These are phyloP conservation scores for Geranium rotundifolium DNA, from an alignment of 345 rosid species.

Conservation along the genomic window DNA sequence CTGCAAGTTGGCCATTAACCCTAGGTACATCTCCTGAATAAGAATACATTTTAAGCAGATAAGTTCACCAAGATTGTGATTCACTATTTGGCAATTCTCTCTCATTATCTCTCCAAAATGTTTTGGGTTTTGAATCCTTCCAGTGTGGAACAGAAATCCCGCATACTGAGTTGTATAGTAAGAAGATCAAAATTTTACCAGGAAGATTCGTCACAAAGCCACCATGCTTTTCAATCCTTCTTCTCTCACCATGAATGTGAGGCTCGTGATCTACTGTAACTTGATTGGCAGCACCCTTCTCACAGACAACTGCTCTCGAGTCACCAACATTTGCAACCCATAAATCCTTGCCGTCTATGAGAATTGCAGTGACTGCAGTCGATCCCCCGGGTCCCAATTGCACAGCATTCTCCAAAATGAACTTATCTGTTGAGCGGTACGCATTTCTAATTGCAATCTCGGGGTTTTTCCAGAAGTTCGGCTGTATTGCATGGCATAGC, in stretches of 20 bases:
- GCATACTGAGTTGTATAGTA: not conserved
- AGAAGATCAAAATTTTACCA: conserved; percentile 12
- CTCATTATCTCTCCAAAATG: no score
- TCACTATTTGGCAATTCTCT: not conserved
- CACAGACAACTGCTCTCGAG: conserved; percentile 49
- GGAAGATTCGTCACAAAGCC: conserved; percentile 49
- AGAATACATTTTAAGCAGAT: conserved; percentile 10
- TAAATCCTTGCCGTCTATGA: conserved; percentile 48
- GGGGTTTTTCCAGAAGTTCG: conserved; percentile 40
- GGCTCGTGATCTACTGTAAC: conserved; percentile 50
- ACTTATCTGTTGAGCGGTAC: conserved; percentile 34
- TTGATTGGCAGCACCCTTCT: conserved; percentile 45
- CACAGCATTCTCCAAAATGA: conserved; percentile 37
- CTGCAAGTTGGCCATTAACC: conserved; percentile 53
- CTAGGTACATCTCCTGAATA: conserved; percentile 50
- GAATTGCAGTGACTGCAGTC: conserved; percentile 49
- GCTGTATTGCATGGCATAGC: conserved; percentile 14
- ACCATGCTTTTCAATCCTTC: conserved; percentile 40
- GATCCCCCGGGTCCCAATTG: conserved; percentile 53
- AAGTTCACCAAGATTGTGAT: not conserved
- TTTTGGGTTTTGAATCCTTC: no score
- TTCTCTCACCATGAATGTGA: conserved; percentile 19
- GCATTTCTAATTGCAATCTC: conserved; percentile 33
- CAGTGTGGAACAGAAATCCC: no score
- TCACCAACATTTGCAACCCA: conserved; percentile 57